phyloP scores from a whole-genome alignment of 2,329 filamentous ascomycete genomes.

The Diaporthe citri region DNA sequence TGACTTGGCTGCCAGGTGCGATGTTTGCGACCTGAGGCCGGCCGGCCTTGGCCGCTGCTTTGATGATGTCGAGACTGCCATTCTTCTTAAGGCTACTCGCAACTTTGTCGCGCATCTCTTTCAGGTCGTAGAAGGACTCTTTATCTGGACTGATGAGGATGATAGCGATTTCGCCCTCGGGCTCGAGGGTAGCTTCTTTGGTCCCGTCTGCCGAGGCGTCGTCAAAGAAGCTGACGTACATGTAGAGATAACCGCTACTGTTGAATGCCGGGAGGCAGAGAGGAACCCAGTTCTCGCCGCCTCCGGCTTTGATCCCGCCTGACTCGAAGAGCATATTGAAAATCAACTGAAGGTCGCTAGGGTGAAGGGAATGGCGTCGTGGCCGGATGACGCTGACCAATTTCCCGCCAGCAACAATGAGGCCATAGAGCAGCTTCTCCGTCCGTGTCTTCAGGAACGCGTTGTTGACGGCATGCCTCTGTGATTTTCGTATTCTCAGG shows the following conservation, averaged over 20 bases:
- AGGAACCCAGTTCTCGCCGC: constrained; percentile 96
- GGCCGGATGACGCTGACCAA: constrained; percentile 96
- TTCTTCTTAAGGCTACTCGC: constrained; percentile 80
- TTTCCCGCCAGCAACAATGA: constrained; percentile 91
- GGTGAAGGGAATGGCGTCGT: constrained; percentile 94
- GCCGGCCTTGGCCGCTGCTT: constrained; percentile 76
- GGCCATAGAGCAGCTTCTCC: constrained; percentile 87
- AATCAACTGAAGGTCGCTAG: constrained; percentile 93
- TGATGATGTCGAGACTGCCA: constrained; percentile 80
- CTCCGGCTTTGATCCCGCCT: constrained; percentile 88
- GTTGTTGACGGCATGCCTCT: constrained; percentile 88
- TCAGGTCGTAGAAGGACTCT: constrained; percentile 91
- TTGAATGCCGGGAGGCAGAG: constrained; percentile 97
- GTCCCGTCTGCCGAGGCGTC: constrained; percentile 59
- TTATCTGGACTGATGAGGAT: constrained; percentile 93
- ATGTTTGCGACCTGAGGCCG: constrained; percentile 81
- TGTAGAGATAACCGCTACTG: constrained; percentile 95
- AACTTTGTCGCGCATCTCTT: constrained; percentile 76
- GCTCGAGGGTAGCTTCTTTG: constrained; percentile 69
- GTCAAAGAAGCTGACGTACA: constrained; percentile 98
- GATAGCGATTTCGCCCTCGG: constrained; percentile 86
- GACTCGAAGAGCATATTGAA: constrained; percentile 99
- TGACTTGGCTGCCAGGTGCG: constrained; percentile 81
- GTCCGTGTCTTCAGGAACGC: constrained; percentile 83
- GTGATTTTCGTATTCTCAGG: constrained; percentile 88